phyloP scores from a whole-genome alignment of 306 rosid species.

The Prunus armeniaca region DNA sequence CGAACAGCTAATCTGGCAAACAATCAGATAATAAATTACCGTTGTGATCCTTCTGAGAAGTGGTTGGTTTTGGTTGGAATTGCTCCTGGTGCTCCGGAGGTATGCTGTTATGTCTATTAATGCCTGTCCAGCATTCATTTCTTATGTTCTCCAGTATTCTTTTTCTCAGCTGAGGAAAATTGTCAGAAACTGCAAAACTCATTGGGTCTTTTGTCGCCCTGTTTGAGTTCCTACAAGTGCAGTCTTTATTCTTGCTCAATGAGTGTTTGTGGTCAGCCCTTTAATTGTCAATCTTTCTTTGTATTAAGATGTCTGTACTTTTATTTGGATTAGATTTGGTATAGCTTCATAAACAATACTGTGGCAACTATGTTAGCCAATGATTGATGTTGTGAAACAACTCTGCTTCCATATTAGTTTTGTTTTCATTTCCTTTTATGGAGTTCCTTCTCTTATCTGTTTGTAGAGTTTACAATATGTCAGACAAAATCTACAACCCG shows the following conservation, averaged over 20 bases:
- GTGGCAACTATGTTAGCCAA: not conserved
- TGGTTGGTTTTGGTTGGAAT: slow-evolving; percentile 99
- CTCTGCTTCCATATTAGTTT: not conserved
- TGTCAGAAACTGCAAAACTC: not conserved
- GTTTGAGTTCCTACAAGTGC: not conserved
- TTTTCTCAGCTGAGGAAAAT: not conserved
- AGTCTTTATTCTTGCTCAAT: not conserved
- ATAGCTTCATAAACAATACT: slow-evolving; percentile 1
- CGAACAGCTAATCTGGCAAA: slow-evolving; percentile 89
- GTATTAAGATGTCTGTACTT: not conserved
- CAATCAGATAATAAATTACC: slow-evolving; percentile 95
- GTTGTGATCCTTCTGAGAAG: slow-evolving; percentile 97
- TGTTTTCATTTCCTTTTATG: not conserved
- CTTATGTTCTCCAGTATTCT: not conserved
- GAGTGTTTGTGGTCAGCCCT: not conserved
- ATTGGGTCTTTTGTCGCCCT: not conserved
- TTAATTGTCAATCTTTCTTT: not conserved
- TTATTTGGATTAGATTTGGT: slow-evolving; percentile 1
- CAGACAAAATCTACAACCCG: not conserved
- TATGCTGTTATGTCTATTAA: slow-evolving; percentile 31
- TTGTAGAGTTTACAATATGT: not conserved
- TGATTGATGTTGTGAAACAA: not conserved
- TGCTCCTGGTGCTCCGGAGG: slow-evolving; percentile 99
- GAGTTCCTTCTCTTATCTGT: not conserved
- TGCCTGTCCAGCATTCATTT: not conserved